These are phyloP conservation scores for Metschnikowia noctiluminum DNA, from an alignment of 805 yeast species.

Conservation along the genomic window DNA sequence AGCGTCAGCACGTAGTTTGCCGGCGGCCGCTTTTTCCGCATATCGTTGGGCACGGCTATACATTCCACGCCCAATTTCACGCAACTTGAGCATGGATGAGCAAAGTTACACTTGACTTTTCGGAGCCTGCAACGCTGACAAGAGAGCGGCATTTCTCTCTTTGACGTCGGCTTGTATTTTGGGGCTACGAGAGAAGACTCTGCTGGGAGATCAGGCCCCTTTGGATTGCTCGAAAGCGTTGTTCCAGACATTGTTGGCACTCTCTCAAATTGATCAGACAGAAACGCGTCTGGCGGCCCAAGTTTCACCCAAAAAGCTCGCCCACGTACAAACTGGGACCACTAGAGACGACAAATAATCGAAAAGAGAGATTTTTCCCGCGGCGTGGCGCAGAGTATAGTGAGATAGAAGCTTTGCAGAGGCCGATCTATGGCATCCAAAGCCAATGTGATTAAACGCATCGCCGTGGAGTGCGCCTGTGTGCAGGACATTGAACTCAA, in stretches of 20 bases:
- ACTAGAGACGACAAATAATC: no score
- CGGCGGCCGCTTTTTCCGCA: slow-evolving; percentile 50
- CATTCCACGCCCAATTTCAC: slow-evolving; percentile 42
- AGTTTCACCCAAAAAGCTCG: no score
- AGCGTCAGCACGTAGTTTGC: slow-evolving; percentile 48
- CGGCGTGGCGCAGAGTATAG: no score
- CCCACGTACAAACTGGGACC: no score
- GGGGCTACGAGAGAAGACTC: neutral
- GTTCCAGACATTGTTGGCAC: neutral
- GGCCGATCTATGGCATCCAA: no score
- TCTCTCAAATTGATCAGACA: no score
- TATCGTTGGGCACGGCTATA: slow-evolving; percentile 44
- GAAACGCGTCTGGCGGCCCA: no score
- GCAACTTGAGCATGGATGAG: slow-evolving; percentile 49
- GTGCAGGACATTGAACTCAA: no score
- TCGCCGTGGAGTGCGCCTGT: no score
- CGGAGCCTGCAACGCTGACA: slow-evolving; percentile 43
- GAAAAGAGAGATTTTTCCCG: no score
- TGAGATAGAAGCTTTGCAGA: no score
- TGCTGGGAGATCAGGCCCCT: neutral
- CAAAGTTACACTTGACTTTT: slow-evolving; percentile 48
- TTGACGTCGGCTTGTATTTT: neutral
- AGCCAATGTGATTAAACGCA: no score
- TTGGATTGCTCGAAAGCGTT: neutral
- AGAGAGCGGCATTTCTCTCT: slow-evolving; percentile 17